Conservation (phyloP, 768 basidiomycete species). For the Suillus bovinus region DNA sequence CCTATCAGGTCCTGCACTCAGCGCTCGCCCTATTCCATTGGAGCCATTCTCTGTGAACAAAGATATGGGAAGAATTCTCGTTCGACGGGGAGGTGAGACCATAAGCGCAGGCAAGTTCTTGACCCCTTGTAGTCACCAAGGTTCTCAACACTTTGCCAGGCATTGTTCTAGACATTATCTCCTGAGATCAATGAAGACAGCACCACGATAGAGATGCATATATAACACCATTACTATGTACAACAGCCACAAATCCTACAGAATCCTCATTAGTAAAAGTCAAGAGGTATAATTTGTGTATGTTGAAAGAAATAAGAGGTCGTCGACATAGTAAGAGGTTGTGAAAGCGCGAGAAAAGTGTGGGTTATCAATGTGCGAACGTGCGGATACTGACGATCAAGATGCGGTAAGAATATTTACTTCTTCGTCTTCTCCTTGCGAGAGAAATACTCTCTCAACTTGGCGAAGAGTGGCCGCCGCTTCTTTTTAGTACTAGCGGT, state of each 20-base stretch:
- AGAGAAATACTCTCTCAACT: constrained; percentile 50
- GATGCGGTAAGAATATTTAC: constrained; percentile 21
- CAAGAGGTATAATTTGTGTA: constrained; percentile 18
- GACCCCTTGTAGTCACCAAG: neutral
- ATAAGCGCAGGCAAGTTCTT: constrained; percentile 76
- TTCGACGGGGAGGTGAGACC: constrained; percentile 90
- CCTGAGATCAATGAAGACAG: constrained; percentile 20
- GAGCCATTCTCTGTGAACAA: constrained; percentile 89
- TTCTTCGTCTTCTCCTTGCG: constrained; percentile 47
- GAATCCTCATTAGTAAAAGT: constrained; percentile 8
- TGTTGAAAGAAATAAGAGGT: constrained; percentile 18
- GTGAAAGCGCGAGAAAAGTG: neutral
- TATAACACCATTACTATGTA: constrained; percentile 12
- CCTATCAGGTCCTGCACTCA: constrained; percentile 45
- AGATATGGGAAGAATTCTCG: constrained; percentile 91
- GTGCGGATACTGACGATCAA: neutral
- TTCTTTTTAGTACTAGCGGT: constrained; percentile 48
- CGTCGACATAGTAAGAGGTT: constrained; percentile 9
- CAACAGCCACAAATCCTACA: constrained; percentile 18
- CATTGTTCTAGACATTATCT: constrained; percentile 43
- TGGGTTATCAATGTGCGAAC: too few species aligned
- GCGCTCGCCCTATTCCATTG: constrained; percentile 69
- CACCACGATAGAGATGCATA: constrained; percentile 6
- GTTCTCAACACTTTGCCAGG: constrained; percentile 32
- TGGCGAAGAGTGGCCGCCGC: constrained; percentile 52